phyloP scores from a whole-genome alignment of 2,329 filamentous ascomycete species.

The Apiospora pterosperma region DNA sequence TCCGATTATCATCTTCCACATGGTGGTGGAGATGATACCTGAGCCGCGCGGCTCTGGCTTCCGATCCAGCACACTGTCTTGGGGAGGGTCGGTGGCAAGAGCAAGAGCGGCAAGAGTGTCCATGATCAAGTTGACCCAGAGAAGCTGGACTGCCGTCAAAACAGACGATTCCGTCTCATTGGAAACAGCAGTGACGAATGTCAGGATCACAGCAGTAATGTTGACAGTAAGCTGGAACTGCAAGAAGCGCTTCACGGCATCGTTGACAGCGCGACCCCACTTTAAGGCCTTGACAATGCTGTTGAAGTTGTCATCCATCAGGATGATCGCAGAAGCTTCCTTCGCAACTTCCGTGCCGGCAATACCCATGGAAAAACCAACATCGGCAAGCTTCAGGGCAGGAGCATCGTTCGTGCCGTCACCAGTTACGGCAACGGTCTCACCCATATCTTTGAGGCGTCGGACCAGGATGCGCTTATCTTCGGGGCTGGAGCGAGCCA shows the following conservation, averaged over 20 bases:
- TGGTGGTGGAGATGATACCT: constrained; percentile 75
- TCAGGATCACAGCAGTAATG: constrained; percentile 82
- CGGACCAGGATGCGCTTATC: constrained; percentile 73
- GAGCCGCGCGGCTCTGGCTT: constrained; percentile 60
- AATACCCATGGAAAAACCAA: constrained; percentile 85
- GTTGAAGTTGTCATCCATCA: constrained; percentile 85
- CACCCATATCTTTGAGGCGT: constrained; percentile 66
- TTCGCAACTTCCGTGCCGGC: constrained; percentile 81
- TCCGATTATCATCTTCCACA: constrained; percentile 99
- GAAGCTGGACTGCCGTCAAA: constrained; percentile 82
- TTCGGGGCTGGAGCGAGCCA: constrained; percentile 72
- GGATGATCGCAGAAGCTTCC: constrained; percentile 79
- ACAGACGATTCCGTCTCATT: constrained; percentile 68
- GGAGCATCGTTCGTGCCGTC: constrained; percentile 84
- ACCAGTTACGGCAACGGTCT: constrained; percentile 79
- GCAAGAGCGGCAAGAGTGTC: constrained; percentile 89
- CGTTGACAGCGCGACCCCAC: constrained; percentile 76
- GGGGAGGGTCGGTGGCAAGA: constrained; percentile 86
- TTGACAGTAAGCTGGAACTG: constrained; percentile 84
- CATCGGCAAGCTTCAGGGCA: constrained; percentile 75
- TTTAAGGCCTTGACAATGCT: constrained; percentile 83
- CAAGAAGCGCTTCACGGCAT: constrained; percentile 73
- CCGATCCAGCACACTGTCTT: constrained; percentile 73
- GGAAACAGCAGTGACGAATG: constrained; percentile 82
- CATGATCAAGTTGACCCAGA: constrained; percentile 98